Conservation (phyloP, 2,329 filamentous ascomycete species). For the Colletotrichum gloeosporioides region DNA sequence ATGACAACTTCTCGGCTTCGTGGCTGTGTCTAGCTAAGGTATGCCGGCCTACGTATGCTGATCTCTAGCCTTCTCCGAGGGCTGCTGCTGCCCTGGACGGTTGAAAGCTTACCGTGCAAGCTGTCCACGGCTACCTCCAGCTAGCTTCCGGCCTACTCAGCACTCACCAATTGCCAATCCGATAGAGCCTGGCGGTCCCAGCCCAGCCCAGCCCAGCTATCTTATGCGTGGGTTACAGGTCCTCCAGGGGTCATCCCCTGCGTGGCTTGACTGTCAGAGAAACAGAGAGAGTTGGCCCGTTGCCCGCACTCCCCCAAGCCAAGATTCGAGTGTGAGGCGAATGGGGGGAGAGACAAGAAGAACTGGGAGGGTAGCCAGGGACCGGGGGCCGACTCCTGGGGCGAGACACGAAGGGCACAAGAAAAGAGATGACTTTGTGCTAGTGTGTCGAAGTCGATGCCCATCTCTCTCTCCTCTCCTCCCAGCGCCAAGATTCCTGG, state of each 20-base stretch:
- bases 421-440: slow-evolving; percentile 12
- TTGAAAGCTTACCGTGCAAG: not conserved
- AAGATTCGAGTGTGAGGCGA: not conserved
- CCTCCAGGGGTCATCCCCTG: slow-evolving; percentile 5
- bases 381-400: not conserved
- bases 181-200: slow-evolving; percentile 2
- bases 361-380: not conserved
- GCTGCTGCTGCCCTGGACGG: not conserved
- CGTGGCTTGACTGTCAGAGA: slow-evolving; percentile 10
- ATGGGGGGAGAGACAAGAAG: not conserved
- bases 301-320: slow-evolving; percentile 17
- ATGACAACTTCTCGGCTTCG: slow-evolving; percentile 1
- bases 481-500: slow-evolving; percentile 12
- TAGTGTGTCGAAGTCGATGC: slow-evolving; percentile 6
- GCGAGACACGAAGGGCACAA: not conserved
- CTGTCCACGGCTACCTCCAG: not conserved
- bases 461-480: not conserved
- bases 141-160: not conserved
- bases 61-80: not conserved
- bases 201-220: not conserved
- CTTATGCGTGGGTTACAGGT: slow-evolving; percentile 9
- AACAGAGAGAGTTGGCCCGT: not conserved
- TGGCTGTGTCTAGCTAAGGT: slow-evolving; percentile 14
- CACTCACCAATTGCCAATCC: not conserved
- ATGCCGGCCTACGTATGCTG: slow-evolving; percentile 3